These are phyloP conservation scores for Chalciporus sp. DNA, from an alignment of 1,284 basidiomycete species.

Conservation along the genomic window DNA sequence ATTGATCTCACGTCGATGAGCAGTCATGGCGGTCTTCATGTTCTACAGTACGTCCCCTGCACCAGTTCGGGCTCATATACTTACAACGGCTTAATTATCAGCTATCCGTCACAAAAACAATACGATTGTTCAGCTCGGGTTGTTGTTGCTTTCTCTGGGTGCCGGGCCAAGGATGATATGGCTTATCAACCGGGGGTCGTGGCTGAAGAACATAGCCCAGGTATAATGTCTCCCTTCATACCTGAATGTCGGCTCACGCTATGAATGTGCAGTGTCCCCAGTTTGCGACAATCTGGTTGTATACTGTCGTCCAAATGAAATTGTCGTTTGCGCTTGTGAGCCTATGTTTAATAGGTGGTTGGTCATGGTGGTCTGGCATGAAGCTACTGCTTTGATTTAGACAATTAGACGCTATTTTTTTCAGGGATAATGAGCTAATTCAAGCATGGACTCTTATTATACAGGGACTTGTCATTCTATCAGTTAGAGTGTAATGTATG, in stretches of 20 bases:
- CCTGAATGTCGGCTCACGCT: conserved; percentile 4
- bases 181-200: conserved; percentile 66
- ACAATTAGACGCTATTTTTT: background rate
- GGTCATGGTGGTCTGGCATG: conserved; percentile 62
- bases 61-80: background rate
- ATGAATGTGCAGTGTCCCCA: conserved; percentile 61
- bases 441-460: background rate
- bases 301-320: conserved; percentile 66
- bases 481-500: conserved; percentile 16
- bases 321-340: conserved; percentile 61
- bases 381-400: conserved; percentile 42
- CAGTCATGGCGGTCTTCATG: conserved; percentile 72
- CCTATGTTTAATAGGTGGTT: conserved; percentile 53
- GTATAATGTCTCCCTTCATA: conserved; percentile 36
- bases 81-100: conserved; percentile 30
- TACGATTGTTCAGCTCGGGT: conserved; percentile 50
- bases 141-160: conserved; percentile 60
- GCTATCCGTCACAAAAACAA: conserved; percentile 65
- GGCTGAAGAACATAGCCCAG: conserved; percentile 71
- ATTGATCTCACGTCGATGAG: conserved; percentile 5
- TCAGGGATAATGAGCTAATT: background rate
- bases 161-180: conserved; percentile 68
- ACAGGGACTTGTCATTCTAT: background rate
- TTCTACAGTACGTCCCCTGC: conserved; percentile 66
- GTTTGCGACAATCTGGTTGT: conserved; percentile 75